phyloP scores from a whole-genome alignment of 2,329 filamentous ascomycete genomes.

The Curvularia sp. region DNA sequence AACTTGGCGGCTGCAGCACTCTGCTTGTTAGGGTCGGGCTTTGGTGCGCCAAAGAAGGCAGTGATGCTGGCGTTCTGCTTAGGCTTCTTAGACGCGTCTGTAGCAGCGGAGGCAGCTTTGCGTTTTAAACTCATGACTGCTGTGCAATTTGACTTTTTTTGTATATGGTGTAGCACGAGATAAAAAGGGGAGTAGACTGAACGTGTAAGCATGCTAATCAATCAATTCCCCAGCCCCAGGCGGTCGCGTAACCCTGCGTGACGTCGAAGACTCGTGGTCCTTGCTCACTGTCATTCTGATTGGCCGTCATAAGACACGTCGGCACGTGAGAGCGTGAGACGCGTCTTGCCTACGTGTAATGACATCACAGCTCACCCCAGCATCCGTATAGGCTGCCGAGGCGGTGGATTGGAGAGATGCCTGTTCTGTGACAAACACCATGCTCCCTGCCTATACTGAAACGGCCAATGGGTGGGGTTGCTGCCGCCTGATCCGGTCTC shows the following conservation, averaged over 20 bases:
- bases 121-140: slow-evolving; percentile 59
- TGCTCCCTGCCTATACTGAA: not conserved
- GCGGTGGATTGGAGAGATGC: too few species aligned
- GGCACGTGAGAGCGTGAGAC: slow-evolving; percentile 24
- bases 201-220: slow-evolving; percentile 7
- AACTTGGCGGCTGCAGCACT: slow-evolving; percentile 61
- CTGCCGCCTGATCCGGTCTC: slow-evolving; percentile 1
- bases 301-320: slow-evolving; percentile 14
- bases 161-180: not conserved
- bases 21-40: slow-evolving; percentile 41
- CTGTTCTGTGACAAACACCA: not conserved
- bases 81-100: slow-evolving; percentile 58
- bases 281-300: slow-evolving; percentile 18
- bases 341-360: slow-evolving; percentile 22
- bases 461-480: slow-evolving; percentile 8
- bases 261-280: slow-evolving; percentile 18
- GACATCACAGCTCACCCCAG: slow-evolving; percentile 27
- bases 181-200: not conserved
- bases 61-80: slow-evolving; percentile 78
- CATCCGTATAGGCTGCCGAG: not conserved
- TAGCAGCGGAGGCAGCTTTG: slow-evolving; percentile 56
- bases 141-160: slow-evolving; percentile 16
- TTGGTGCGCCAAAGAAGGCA: slow-evolving; percentile 81
- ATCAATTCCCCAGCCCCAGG: slow-evolving; percentile 21
- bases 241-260: slow-evolving; percentile 22